These are phyloP conservation scores for Trichophyton schoenleinii DNA, from an alignment of 2,329 filamentous ascomycete genomes.

Conservation along the genomic window DNA sequence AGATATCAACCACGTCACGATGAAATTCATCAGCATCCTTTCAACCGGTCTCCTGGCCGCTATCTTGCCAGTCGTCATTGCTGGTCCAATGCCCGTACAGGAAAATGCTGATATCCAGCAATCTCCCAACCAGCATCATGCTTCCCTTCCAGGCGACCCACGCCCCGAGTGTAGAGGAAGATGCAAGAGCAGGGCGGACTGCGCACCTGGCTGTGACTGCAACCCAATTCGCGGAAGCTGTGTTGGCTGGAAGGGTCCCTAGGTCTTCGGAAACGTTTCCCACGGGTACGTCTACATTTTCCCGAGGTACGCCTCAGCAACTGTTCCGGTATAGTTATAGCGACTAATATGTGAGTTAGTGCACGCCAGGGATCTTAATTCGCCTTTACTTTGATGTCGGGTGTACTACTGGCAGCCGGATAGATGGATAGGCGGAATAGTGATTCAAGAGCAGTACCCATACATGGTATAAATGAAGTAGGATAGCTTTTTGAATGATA, in stretches of 20 bases:
- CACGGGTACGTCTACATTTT: too few relatives aligned
- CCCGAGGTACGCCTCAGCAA: too few relatives aligned
- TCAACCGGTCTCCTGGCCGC: neutral
- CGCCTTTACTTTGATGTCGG: neutral
- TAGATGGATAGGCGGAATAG: neutral
- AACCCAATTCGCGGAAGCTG: neutral
- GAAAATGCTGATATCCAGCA: neutral
- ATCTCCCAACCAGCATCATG: neutral
- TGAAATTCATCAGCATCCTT: neutral
- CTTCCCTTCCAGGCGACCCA: neutral
- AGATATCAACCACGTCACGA: neutral
- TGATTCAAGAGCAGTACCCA: neutral
- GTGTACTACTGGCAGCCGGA: neutral
- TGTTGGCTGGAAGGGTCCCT: neutral
- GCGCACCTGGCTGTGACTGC: neutral
- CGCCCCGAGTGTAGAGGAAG: neutral
- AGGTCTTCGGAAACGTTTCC: neutral
- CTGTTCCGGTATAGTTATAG: neutral
- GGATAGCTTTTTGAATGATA: neutral
- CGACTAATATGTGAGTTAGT: neutral
- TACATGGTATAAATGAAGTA: neutral
- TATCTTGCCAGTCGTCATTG: neutral
- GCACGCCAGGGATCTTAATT: neutral
- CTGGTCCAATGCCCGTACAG: neutral
- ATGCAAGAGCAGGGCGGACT: neutral